phyloP scores from a whole-genome alignment of 1,284 basidiomycete genomes.

The Clitocybe nebularis region DNA sequence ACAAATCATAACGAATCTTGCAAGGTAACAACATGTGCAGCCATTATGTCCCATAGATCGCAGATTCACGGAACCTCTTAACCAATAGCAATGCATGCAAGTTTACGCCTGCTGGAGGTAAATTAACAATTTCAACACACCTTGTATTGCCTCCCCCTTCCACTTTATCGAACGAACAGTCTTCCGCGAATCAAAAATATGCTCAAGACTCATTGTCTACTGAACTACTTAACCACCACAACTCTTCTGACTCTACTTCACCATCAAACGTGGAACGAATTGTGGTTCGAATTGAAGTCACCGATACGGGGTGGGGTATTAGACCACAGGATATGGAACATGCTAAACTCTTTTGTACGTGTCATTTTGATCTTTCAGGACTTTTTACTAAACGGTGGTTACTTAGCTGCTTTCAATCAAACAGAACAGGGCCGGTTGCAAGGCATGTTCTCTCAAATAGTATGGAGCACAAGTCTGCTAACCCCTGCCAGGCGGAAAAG shows the following conservation, averaged over 20 bases:
- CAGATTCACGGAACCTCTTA: neutral
- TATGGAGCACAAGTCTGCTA: too few relatives aligned
- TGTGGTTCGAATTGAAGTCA: slow-evolving; percentile 67
- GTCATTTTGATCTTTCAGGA: neutral
- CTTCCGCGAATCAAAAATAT: neutral
- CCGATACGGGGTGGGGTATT: slow-evolving; percentile 33
- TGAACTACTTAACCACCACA: neutral
- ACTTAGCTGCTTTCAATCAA: slow-evolving; percentile 16
- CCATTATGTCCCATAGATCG: neutral
- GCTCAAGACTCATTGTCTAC: too few relatives aligned
- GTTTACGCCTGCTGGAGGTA: slow-evolving; percentile 64
- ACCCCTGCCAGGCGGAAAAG: slow-evolving; percentile 18
- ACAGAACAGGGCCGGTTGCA: slow-evolving; percentile 17
- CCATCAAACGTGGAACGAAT: slow-evolving; percentile 37
- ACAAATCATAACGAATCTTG: slow-evolving; percentile 64
- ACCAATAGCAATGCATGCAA: slow-evolving; percentile 50
- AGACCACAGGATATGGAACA: slow-evolving; percentile 9
- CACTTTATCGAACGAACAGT: neutral
- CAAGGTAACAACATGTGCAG: slow-evolving; percentile 42
- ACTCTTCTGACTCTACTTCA: neutral
- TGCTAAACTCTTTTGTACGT: slow-evolving; percentile 9
- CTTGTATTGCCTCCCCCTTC: slow-evolving; percentile 32
- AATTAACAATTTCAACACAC: slow-evolving; percentile 44
- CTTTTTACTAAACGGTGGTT: neutral
- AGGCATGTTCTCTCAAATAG: slow-evolving; percentile 10